Evolutionary conservation across 768 basidiomycete genomes (phyloP), one percentile per base, ranked within the genome.

Genomic region (Boletus rubropictus): DNA sequence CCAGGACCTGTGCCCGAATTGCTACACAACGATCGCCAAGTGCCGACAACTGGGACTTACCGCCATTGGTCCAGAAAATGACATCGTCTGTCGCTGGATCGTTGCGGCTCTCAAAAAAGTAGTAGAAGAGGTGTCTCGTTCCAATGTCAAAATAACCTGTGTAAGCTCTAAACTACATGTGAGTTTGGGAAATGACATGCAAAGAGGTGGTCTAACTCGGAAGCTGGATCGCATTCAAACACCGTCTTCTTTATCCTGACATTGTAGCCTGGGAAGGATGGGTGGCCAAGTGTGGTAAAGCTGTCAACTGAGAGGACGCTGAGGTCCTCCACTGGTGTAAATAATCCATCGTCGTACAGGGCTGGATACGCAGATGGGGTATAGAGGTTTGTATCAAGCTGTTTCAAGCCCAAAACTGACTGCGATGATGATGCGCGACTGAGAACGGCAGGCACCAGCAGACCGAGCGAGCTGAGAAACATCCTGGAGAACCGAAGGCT

Each of bases 51-150:
- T 68, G 1, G 67, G 71, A 52, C 74, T 68, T 39, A 37, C 82
- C 83, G 49, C 75, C 77, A 50, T 73, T 71, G 11, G 66, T 72
- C 72, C 70, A 72, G 57, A 81, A 75, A 5, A 81, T 76, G 4
- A 82, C 74, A 55, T 80, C 59, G 70, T 80, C 78, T 57, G 67
- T 71, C 14, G 66, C 72, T 22, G 81, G 80, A 53, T 77, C 65
- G 36, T 70, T 69, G 51, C 84, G 67, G 50, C 79, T 81, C 64
- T 85, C 81, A 62, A 85, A 86, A 68, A 85, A 86, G 62, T 84
- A 84, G 69, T 85, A 84, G 63, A 82, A 82, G 42, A 82, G 46
- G 52, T 82, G 80, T 49, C 79, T 75, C 15, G 77, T 78, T 56
- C 77, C 70, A 36, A 80, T 71, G 45, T 84, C 82, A 39, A 84